Evolutionary conservation across 805 yeast genomes (phyloP), one percentile per base, ranked within the genome.

Genomic region (Schizosaccharomyces lindneri): DNA sequence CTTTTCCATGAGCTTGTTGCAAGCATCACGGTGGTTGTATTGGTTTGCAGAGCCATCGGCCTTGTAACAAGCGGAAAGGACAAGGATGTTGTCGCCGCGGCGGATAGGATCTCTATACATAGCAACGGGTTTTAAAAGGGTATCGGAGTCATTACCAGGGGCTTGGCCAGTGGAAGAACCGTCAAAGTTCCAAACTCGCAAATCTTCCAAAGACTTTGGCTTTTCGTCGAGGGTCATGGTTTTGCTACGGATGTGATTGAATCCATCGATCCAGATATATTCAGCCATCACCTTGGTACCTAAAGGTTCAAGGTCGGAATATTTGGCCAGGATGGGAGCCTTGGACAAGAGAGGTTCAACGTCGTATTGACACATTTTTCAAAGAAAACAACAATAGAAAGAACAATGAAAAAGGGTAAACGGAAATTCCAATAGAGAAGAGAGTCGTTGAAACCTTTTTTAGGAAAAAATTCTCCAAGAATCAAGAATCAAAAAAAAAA

Each of bases 151-250:
- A 74, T 85, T 83, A 68, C 98, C 98, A 70, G 55, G 51, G 62
- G 98, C 97, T 79, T 93, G 98, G 68, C 85, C 88, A 62, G 98
- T 93, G 43, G 97, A 89, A 55, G 97, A 89, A 75, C 98, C 98
- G 74, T 93, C 98, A 70, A 93, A 93, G 80, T 93, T 93, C 98
- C 98, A 93, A 76, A 90, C 96, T 67, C 97, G 97, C 68, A 93
- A 79, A 71, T 93, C 95, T 65, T 85, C 90, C 62, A 87, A 76
- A 46, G 84, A 77, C 59, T 80, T 70, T 62, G 93, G 84, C 70
- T 75, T 78, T 75, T 81, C 80, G 69, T 69, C 70, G 66, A 93
- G 77, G 63, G 98, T 93, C 75, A 55, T 85, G 76, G 95, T 88
- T 78, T 93, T 93, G 64, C 97, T 87, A 78, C 98, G 86, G 69